phyloP scores from a whole-genome alignment of 2,329 filamentous ascomycete species.

The Sarocladium brachiariae region DNA sequence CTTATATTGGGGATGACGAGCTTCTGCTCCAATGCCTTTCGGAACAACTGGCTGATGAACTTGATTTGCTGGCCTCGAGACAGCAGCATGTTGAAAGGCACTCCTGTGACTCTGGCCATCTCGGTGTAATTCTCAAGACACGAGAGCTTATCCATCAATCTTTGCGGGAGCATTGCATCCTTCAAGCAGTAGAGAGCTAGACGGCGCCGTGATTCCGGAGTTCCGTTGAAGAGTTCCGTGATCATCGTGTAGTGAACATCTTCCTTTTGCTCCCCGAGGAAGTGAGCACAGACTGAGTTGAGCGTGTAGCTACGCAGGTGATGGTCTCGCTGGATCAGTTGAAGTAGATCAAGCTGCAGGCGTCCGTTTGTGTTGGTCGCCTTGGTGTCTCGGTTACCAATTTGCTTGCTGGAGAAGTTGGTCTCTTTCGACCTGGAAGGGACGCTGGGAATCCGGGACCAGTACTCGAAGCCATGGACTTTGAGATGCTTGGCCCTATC shows the following conservation, averaged over 20 bases:
- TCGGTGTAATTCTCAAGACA: constrained; percentile 99
- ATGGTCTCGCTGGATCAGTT: constrained; percentile 89
- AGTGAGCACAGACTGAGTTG: constrained; percentile 92
- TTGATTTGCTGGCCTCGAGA: constrained; percentile 94
- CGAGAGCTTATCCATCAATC: constrained; percentile 94
- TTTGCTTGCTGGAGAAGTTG: constrained; percentile 95
- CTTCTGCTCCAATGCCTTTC: constrained; percentile 88
- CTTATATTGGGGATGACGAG: constrained; percentile 87
- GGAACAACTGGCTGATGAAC: constrained; percentile 94
- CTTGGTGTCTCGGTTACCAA: constrained; percentile 94
- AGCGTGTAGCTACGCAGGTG: constrained; percentile 94
- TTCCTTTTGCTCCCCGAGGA: constrained; percentile 94
- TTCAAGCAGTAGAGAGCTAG: constrained; percentile 95
- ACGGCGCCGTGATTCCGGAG: constrained; percentile 82
- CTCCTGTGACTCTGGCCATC: constrained; percentile 98
- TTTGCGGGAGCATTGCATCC: constrained; percentile 90
- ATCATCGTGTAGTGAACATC: constrained; percentile 99
- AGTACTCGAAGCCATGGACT: constrained; percentile 72
- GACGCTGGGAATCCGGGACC: constrained; percentile 69
- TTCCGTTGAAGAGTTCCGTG: constrained; percentile 94
- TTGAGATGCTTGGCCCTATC: constrained; percentile 83
- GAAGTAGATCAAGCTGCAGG: constrained; percentile 87
- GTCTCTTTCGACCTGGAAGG: constrained; percentile 68
- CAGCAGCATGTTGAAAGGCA: constrained; percentile 91
- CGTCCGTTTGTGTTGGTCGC: constrained; percentile 90